Percentiles rank a stretch among this genome's conserved stretches.
Evolutionary conservation across 331 rosid genomes (phyloP).

Genomic region (Pyrus hybrid): DNA sequence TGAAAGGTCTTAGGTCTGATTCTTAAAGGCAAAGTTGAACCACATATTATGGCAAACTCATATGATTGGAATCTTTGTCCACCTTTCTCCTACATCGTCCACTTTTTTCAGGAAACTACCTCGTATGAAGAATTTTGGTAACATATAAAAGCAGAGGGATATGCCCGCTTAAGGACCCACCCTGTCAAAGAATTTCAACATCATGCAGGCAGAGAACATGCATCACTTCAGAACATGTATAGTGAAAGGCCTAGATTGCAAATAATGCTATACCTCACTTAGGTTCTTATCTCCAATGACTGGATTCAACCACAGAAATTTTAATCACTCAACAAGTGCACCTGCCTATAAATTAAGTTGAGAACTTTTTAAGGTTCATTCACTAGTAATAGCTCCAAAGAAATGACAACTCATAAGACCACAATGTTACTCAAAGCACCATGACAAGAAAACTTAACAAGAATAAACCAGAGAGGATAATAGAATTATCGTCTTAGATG

Average conservation of each 20-base stretch:
- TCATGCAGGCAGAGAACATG: not conserved
- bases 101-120: not conserved
- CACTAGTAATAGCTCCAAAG: not conserved
- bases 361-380: not conserved
- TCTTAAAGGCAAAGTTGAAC: too few species aligned
- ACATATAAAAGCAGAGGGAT: not conserved
- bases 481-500: not conserved
- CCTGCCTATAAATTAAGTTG: not conserved
- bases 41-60: too few species aligned
- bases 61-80: not conserved
- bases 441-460: not conserved
- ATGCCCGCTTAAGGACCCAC: not conserved
- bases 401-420: not conserved
- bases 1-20: too few species aligned
- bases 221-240: not conserved
- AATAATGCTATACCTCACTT: not conserved
- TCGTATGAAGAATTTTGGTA: not conserved
- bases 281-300: not conserved
- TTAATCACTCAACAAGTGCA: not conserved
- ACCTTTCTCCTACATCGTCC: not conserved
- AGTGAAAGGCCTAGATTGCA: not conserved
- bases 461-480: not conserved
- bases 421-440: not conserved
- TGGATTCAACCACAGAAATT: not conserved
- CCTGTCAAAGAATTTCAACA: not conserved